These are phyloP conservation scores for Massariosphaeria phaeospora DNA, from an alignment of 495 filamentous ascomycete species.

Conservation along the genomic window DNA sequence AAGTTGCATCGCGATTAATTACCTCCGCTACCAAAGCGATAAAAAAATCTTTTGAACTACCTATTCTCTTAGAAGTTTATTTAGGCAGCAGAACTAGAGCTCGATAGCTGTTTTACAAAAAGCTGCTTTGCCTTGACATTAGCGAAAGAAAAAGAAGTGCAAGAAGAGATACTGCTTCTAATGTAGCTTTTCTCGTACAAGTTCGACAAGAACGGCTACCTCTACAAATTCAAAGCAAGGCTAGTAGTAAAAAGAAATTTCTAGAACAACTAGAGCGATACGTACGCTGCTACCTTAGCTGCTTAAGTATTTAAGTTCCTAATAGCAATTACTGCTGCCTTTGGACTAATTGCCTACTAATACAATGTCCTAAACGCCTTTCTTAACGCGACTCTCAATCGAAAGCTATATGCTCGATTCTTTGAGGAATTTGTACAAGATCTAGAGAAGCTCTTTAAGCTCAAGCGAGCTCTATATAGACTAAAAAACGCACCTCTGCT, in stretches of 20 bases:
- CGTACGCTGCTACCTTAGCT: slow-evolving; percentile 14
- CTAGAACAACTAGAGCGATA: slow-evolving; percentile 1
- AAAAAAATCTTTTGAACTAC: not conserved
- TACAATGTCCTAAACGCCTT: slow-evolving; percentile 14
- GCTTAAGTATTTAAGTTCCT: slow-evolving; percentile 5
- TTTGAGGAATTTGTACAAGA: slow-evolving; percentile 6
- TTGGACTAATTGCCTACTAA: slow-evolving; percentile 1
- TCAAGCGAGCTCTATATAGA: slow-evolving; percentile 13
- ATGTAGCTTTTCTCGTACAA: slow-evolving; percentile 28
- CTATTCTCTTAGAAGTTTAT: not conserved
- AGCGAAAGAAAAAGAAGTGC: not conserved
- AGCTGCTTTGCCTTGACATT: slow-evolving; percentile 1
- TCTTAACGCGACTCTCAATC: not conserved
- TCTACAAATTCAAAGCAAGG: slow-evolving; percentile 16
- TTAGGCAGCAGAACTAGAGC: not conserved
- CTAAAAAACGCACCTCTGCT: slow-evolving; percentile 15
- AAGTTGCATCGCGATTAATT: not conserved
- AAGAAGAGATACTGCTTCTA: slow-evolving; percentile 20
- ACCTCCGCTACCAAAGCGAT: not conserved
- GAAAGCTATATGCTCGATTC: not conserved
- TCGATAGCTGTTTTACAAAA: not conserved
- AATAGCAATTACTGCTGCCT: slow-evolving; percentile 9
- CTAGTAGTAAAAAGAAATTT: slow-evolving; percentile 14
- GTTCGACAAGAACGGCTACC: slow-evolving; percentile 20
- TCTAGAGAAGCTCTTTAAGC: not conserved